Evolutionary conservation across 2,329 filamentous ascomycete genomes (phyloP), one percentile per base, ranked within the genome.

Genomic region (Nigrograna mackinnonii): DNA sequence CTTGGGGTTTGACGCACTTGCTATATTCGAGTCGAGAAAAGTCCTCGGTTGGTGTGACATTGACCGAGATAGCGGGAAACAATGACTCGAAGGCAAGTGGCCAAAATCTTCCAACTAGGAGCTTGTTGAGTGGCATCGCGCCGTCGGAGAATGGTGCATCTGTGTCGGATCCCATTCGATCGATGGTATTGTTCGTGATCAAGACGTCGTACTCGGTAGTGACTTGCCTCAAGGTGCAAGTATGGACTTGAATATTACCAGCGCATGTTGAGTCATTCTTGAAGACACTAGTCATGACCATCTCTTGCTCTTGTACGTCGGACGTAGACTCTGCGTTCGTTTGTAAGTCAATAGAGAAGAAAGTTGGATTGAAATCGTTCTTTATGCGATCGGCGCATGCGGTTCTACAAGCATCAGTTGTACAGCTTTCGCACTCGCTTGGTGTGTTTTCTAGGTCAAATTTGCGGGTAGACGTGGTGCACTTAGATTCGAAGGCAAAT

Each of bases 331-430:
- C 12, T 2, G 14, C 20, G 19, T 39, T 36, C n/a, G 26, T 43
- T 20, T 43, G 19, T 18, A 44, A 49, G 21, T 39, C 26, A 18
- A 52, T 28, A 4, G 48, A 49, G 39, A 54, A 54, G 39, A 54
- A 44, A 2, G 43, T 44, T 9, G 38, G 18, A n/a, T 42, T 51
- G 30, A 45, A 37, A 7, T 40, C 28, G 14, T 33, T 34, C 24
- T 32, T 18, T 17, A 20, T 20, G 16, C 33, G 36, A 9, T 20
- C 13, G n/a, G n/a, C 32, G 33, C 50, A 53, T 6, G 26, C 19
- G 6, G 17, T 20, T 11, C n/a, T 26, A 22, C 50, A 53, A n/a
- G 37, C 22, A 26, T 37, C 18, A 12, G 24, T 39, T 5, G 35
- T 24, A 32, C 50, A 53, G 9, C 39, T 21, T 18, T 43, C 43